A percentile compares a stretch with the other conserved stretches of the same genome.
These are phyloP conservation scores for Aureobasidium sp. DNA, from an alignment of 2,329 filamentous ascomycete genomes.

Conservation along the genomic window DNA sequence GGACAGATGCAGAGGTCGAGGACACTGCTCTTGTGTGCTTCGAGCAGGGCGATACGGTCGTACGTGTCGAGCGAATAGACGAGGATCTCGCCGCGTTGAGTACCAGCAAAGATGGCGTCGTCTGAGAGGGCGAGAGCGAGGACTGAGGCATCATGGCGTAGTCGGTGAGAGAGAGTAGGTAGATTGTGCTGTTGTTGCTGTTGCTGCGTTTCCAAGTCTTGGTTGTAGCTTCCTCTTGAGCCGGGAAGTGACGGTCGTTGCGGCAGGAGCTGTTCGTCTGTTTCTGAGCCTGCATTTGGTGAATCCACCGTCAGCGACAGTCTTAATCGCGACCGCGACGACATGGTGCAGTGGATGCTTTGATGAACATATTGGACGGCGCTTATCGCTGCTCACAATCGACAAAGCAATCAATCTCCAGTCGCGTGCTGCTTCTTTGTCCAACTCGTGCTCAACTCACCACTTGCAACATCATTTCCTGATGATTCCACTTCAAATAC, in stretches of 20 bases:
- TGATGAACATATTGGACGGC: too few relatives aligned
- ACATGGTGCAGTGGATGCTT: not conserved
- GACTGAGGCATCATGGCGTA: slow-evolving; percentile 71
- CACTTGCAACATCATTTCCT: not conserved
- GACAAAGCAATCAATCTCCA: not conserved
- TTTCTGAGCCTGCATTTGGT: slow-evolving; percentile 18
- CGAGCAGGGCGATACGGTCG: slow-evolving; percentile 68
- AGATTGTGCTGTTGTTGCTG: slow-evolving; percentile 16
- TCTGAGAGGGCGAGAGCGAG: slow-evolving; percentile 76
- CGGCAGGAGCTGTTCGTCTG: slow-evolving; percentile 17
- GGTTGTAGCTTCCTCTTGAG: not conserved
- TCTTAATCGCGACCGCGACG: not conserved
- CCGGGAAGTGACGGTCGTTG: not conserved
- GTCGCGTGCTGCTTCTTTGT: not conserved
- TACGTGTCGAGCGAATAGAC: slow-evolving; percentile 87
- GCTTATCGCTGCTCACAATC: not conserved
- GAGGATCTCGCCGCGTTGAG: slow-evolving; percentile 87
- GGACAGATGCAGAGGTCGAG: slow-evolving; percentile 75
- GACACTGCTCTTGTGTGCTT: slow-evolving; percentile 87
- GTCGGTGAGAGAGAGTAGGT: slow-evolving; percentile 66
- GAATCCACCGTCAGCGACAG: slow-evolving; percentile 8
- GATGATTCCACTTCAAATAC: not conserved
- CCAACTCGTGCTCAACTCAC: not conserved
- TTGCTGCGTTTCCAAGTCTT: not conserved
- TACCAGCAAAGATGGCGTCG: slow-evolving; percentile 80